Evolutionary conservation across 768 basidiomycete genomes (phyloP).

Genomic region (Termitomyces sp.): DNA sequence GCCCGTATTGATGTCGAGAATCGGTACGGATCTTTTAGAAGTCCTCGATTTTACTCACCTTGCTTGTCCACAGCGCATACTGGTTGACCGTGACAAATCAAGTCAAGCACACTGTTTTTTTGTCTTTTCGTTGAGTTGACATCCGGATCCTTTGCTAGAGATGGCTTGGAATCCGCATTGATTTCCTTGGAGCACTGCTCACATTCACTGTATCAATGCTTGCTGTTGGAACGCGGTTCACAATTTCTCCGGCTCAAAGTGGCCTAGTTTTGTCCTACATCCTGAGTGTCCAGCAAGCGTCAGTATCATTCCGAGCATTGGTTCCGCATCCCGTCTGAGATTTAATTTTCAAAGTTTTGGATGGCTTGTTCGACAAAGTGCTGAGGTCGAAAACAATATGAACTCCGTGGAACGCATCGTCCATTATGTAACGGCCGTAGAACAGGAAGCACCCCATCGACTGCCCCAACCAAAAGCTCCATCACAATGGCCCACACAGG

Average conservation of each 20-base stretch:
- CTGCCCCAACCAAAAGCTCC: constrained; percentile 55
- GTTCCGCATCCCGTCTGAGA: constrained; percentile 5
- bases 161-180: constrained; percentile 89
- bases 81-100: constrained; percentile 86
- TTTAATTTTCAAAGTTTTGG: constrained; percentile 42
- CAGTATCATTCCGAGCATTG: constrained; percentile 9
- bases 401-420: constrained; percentile 84
- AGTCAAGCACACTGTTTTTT: constrained; percentile 24
- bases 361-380: constrained; percentile 71
- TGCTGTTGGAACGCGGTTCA: constrained; percentile 66
- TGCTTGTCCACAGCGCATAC: constrained; percentile 51
- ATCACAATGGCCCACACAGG: constrained; percentile 68
- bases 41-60: not conserved
- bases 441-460: constrained; percentile 76
- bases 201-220: constrained; percentile 80
- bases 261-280: constrained; percentile 77
- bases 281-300: constrained; percentile 69
- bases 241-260: constrained; percentile 75
- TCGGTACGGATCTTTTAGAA: constrained; percentile 32
- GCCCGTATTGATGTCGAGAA: constrained; percentile 81
- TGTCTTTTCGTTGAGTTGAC: not conserved
- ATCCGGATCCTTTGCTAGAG: constrained; percentile 34
- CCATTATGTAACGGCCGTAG: constrained; percentile 74
- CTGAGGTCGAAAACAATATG: constrained; percentile 93
- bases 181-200: constrained; percentile 68